phyloP scores from a whole-genome alignment of 2,329 filamentous ascomycete species.

The Alternaria tenuissima region DNA sequence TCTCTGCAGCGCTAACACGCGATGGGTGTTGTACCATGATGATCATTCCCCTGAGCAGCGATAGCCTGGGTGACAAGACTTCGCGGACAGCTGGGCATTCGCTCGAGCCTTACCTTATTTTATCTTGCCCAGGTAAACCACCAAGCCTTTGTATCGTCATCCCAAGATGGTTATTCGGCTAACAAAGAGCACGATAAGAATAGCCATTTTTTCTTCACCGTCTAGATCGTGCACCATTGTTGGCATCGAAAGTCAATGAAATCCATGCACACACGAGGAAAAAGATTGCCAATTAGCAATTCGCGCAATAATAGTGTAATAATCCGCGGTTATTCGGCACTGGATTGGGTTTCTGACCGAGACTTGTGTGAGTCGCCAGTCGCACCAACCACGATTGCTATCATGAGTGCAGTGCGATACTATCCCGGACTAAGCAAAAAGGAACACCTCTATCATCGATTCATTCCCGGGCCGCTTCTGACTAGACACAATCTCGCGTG shows the following conservation, averaged over 20 bases:
- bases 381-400: not conserved
- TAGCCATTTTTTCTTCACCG: not conserved
- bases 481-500: not conserved
- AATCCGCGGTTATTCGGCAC: constrained; percentile 2
- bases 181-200: constrained; percentile 1
- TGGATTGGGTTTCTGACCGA: not conserved
- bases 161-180: not conserved
- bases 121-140: constrained; percentile 1
- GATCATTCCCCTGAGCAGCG: constrained; percentile 1
- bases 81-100: constrained; percentile 4
- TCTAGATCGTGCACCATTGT: not conserved
- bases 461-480: not conserved
- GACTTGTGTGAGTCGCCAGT: not conserved
- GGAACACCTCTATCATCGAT: not conserved
- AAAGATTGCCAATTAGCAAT: not conserved
- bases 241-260: not conserved
- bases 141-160: constrained; percentile 4
- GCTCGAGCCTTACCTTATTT: constrained; percentile 8
- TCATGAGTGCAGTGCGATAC: not conserved
- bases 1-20: constrained; percentile 1
- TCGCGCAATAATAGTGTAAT: not conserved
- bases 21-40: not conserved
- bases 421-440: not conserved
- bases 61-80: constrained; percentile 1
- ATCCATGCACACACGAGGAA: not conserved